Evolutionary conservation across 1,284 basidiomycete species (phyloP), one percentile per base, ranked within the genome.

Genomic region (Golubevia sp.): DNA sequence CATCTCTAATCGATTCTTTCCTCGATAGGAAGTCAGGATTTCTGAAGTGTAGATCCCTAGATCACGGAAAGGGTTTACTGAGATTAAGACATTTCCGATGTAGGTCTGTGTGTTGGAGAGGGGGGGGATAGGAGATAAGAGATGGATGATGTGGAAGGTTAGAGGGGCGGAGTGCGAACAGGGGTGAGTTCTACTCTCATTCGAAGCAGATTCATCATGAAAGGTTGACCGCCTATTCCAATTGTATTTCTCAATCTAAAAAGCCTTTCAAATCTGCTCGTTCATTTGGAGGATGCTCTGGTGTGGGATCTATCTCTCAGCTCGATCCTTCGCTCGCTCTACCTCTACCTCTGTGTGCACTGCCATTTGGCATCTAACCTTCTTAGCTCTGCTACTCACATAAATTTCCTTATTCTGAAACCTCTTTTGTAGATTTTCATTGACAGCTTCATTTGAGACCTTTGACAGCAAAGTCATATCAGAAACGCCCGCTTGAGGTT

Each of bases 391-490:
- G 30, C 5, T 34, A 52, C 50, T 52, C 25, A 52, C 50, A 27
- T 52, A 52, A 27, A 52, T 52, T 26, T 52, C 50, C 50, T 26
- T 52, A 13, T 52, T 52, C 50, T 52, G 21, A 13, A 52, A 52
- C 13, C 50, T 52, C 85, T 96, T 94, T 87, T 97, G 91, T 71
- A 99, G 88, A 84, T 99, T 99, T 61, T 97, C 94, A 85, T 98
- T 99, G 88, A 99, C 91, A 74, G 91, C 91, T 80, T 99, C 96
- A 85, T 99, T 97, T 84, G 93, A 95, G 86, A 99, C 97, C 58
- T 94, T 97, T 59, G 92, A 92, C 67, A 99, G 87, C 67, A 99
- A 86, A 7, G 97, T 99, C 97, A 99, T 99, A 86, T 99, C 97
- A 59, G 93, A 91, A 62, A 99, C 96, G 64, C 97, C 97, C 62